Conservation (phyloP, 2,329 filamentous ascomycete genomes). For the Aspergillus texensis region DNA sequence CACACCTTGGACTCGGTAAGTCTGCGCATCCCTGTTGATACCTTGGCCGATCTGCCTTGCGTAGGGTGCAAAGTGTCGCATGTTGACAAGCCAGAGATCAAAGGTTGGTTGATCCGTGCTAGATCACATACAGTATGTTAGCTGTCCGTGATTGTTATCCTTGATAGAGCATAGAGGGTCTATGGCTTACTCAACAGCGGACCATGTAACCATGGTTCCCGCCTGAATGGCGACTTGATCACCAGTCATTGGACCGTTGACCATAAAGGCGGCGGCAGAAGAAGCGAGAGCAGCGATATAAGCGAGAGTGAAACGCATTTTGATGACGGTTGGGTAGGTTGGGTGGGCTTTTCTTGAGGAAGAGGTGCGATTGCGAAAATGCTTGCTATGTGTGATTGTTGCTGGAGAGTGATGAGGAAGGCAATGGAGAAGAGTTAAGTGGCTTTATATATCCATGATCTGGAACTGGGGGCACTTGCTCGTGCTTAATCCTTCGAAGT, state of each 20-base stretch:
- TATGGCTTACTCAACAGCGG: not conserved
- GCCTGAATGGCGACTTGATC: not conserved
- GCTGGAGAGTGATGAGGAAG: not conserved
- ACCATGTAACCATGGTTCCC: not conserved
- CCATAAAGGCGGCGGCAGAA: not conserved
- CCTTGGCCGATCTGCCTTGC: not conserved
- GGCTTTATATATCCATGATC: not conserved
- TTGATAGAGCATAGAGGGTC: accelerated
- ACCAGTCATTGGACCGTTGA: not conserved
- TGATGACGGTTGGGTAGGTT: accelerated
- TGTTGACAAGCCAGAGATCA: not conserved
- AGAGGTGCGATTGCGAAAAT: accelerated
- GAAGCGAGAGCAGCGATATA: not conserved
- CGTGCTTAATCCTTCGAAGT: too few relatives aligned
- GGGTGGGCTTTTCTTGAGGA: not conserved
- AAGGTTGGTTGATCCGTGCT: not conserved
- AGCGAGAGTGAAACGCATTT: not conserved
- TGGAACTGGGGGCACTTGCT: not conserved
- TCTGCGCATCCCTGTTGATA: not conserved
- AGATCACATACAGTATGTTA: not conserved
- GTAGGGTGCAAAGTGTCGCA: not conserved
- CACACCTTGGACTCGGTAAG: not conserved
- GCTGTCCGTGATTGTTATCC: accelerated
- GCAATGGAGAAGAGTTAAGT: accelerated
- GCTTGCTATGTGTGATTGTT: not conserved